Evolutionary conservation across 441 rosid species (phyloP).

Genomic region (Bocquillonia castaneifolia): DNA sequence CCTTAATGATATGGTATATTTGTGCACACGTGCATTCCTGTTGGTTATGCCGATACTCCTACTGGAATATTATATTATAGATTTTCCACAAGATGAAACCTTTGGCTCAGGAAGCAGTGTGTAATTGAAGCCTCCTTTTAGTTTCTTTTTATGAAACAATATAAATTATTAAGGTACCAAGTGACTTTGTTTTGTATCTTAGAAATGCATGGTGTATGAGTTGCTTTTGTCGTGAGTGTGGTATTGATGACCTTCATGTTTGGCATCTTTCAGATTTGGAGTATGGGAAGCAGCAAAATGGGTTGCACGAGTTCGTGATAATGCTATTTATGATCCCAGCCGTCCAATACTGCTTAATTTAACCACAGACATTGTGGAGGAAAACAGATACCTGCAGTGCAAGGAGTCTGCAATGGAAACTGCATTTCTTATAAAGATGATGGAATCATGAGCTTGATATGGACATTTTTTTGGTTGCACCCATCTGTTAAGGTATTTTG

Average conservation of each 20-base stretch:
- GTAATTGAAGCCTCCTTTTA: conserved; percentile 1
- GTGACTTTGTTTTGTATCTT: not conserved
- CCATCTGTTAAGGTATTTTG: not conserved
- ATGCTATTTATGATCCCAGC: conserved; percentile 52
- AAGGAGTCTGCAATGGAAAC: conserved; percentile 76
- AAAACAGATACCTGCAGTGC: conserved; percentile 72
- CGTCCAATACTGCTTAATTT: conserved; percentile 70
- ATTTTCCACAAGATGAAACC: not conserved
- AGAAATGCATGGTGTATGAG: not conserved
- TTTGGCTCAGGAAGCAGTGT: not conserved
- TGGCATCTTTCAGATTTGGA: conserved; percentile 61
- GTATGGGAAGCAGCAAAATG: conserved; percentile 99
- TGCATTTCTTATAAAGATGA: conserved; percentile 72
- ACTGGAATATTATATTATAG: not conserved
- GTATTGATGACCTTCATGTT: conserved; percentile 9
- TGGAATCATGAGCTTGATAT: conserved; percentile 33
- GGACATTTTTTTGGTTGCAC: too few relatives aligned
- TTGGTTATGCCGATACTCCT: not conserved
- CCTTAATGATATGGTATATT: not conserved
- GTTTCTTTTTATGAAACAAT: not conserved
- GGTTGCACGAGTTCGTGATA: conserved; percentile 77
- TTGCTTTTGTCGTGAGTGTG: not conserved
- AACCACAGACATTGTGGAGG: conserved; percentile 76
- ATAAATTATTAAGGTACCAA: not conserved
- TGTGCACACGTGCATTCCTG: not conserved